Evolutionary conservation across 2,329 filamentous ascomycete species (phyloP), one percentile per base, ranked within the genome.

Genomic region (Pseudogymnoascus sp.): DNA sequence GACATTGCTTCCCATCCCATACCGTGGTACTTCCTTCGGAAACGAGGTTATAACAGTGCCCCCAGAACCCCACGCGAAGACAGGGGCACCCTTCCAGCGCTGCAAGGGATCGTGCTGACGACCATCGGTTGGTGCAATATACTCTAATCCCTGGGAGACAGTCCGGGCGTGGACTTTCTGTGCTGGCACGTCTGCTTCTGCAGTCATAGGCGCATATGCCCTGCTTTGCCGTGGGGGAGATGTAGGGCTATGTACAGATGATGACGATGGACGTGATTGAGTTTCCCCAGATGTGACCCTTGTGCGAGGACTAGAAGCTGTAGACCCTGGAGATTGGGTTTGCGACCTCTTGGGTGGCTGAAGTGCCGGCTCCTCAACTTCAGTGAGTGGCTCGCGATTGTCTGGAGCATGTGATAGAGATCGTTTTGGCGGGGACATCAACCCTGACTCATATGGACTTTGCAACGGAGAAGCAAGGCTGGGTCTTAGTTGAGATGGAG

Each of bases 41-140:
- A 97, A 97, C 43, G 87, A 90, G 1, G 89, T 91, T 2, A 95
- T 80, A 9, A 97, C 77, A 1, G 84, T 83, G 11, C 94, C 94
- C 18, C 91, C 92, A 57, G 95, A 85, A 2, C 91, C 91, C 87
- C 95, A 99, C 1, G 83, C 83, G 69, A 97, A 87, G 11, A 96
- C 81, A 0, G 95, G 94, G 11, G 84, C 82, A 2, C 95, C 95
- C 74, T 89, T 91, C 94, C 94, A 99, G 66, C 94, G 82, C 71
- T 96, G 82, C 6, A 99, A 77, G 2, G 87, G 85, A 74, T 99
- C 94, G 16, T 84, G 75, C 68, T 88, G 83, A 18, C 82, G 81
- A 1, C 85, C 85, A 71, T 88, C 85, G 1, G 80, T 86, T 1
- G 86, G 85, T 7, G 81, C 75, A 37, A 87, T 77, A 65, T 86